phyloP scores from a whole-genome alignment of 2,329 filamentous ascomycete genomes.

The Venturia effusa region DNA sequence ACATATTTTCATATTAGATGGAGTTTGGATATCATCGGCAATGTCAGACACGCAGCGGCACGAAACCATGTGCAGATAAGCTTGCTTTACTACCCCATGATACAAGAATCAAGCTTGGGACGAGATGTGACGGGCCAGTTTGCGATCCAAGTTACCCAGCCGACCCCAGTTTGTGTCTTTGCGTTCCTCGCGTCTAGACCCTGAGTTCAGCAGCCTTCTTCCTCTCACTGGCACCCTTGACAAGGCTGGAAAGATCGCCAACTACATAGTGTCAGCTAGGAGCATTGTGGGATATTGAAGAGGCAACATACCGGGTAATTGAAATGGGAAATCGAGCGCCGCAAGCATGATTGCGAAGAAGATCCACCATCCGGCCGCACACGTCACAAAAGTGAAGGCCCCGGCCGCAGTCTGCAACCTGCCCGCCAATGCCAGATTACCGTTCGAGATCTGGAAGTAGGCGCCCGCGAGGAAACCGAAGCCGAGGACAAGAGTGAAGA shows the following conservation, averaged over 20 bases:
- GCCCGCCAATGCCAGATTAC: constrained; percentile 20
- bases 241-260: constrained; percentile 32
- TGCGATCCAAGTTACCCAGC: too few species aligned
- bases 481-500: constrained; percentile 47
- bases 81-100: neutral
- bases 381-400: constrained; percentile 38
- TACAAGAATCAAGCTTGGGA: too few species aligned
- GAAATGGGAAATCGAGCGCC: constrained; percentile 41
- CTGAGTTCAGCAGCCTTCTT: constrained; percentile 10
- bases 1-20: neutral
- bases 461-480: constrained; percentile 51
- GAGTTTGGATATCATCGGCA: neutral
- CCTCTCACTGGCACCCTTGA: constrained; percentile 34
- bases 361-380: constrained; percentile 41
- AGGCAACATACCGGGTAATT: constrained; percentile 30
- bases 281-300: neutral
- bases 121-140: too few species aligned
- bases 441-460: constrained; percentile 46
- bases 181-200: constrained; percentile 3
- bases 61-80: neutral
- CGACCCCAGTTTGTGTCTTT: too few species aligned
- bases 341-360: constrained; percentile 44
- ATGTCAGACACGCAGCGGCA: neutral
- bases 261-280: constrained; percentile 20
- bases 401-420: constrained; percentile 31